Evolutionary conservation across 495 filamentous ascomycete genomes (phyloP).

Genomic region (Neurospora cerealis): DNA sequence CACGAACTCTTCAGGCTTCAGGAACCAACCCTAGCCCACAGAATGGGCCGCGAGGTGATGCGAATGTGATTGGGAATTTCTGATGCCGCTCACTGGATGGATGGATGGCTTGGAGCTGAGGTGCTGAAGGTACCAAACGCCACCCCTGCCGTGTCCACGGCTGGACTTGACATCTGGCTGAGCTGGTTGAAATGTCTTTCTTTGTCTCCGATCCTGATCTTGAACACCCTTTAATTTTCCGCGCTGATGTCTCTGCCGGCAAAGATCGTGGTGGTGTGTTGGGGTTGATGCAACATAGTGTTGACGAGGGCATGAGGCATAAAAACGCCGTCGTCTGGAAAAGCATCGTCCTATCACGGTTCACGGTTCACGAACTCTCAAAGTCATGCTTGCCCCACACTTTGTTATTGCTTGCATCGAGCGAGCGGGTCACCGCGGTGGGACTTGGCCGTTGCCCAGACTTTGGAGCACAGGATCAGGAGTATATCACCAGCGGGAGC

Average conservation of each 20-base stretch:
- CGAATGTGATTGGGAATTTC: not conserved
- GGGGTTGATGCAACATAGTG: not conserved
- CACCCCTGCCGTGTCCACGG: not conserved
- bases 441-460: not conserved
- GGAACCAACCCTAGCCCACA: not conserved
- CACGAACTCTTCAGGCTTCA: not conserved
- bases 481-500: not conserved
- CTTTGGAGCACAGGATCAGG: not conserved
- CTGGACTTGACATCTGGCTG: not conserved
- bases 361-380: not conserved
- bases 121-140: not conserved
- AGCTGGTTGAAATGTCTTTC: not conserved
- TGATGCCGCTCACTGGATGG: not conserved
- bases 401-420: not conserved
- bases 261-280: not conserved
- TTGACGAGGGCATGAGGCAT: not conserved
- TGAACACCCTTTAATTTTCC: not conserved
- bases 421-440: not conserved
- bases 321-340: not conserved
- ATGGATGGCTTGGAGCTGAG: not conserved
- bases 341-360: not conserved
- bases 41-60: not conserved
- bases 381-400: not conserved
- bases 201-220: not conserved
- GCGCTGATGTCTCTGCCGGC: not conserved